These are phyloP conservation scores for Nicotiana sylvestris DNA, from an alignment of 257 asterid genomes.

Conservation along the genomic window DNA sequence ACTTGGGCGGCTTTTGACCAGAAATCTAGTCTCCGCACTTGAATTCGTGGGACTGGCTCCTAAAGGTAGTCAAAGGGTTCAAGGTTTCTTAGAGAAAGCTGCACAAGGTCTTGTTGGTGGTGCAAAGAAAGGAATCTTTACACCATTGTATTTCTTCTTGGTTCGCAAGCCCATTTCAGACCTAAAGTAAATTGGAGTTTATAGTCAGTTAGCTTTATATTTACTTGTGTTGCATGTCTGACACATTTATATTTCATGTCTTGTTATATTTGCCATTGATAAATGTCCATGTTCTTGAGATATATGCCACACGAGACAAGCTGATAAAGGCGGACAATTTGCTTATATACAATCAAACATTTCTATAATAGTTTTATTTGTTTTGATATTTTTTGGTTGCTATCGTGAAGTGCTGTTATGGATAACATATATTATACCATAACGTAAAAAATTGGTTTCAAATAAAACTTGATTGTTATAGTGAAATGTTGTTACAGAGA, in stretches of 20 bases:
- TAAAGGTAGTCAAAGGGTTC: conserved; percentile 91
- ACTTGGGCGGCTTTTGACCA: conserved; percentile 75
- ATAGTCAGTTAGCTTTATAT: too few species aligned
- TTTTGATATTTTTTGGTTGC: too few species aligned
- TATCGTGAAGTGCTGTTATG: too few species aligned
- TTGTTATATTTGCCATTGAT: neutral
- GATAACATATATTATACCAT: too few species aligned
- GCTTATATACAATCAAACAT: neutral
- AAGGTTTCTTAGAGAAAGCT: conserved; percentile 94
- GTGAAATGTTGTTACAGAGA: too few species aligned
- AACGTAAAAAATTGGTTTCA: too few species aligned
- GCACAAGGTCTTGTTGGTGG: conserved; percentile 97
- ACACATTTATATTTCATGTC: neutral
- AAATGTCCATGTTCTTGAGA: neutral
- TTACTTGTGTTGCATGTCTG: neutral
- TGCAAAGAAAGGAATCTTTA: conserved; percentile 90
- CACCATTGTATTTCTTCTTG: conserved; percentile 88
- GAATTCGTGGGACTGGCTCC: conserved; percentile 87
- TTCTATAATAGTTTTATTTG: too few species aligned
- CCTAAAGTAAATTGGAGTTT: conserved; percentile 4
- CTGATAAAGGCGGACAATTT: neutral
- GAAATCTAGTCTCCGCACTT: conserved; percentile 72
- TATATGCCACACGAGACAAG: neutral
- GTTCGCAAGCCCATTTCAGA: conserved; percentile 60
- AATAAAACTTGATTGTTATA: too few species aligned